Evolutionary conservation across 495 filamentous ascomycete species (phyloP).

Genomic region (Physcia stellaris): DNA sequence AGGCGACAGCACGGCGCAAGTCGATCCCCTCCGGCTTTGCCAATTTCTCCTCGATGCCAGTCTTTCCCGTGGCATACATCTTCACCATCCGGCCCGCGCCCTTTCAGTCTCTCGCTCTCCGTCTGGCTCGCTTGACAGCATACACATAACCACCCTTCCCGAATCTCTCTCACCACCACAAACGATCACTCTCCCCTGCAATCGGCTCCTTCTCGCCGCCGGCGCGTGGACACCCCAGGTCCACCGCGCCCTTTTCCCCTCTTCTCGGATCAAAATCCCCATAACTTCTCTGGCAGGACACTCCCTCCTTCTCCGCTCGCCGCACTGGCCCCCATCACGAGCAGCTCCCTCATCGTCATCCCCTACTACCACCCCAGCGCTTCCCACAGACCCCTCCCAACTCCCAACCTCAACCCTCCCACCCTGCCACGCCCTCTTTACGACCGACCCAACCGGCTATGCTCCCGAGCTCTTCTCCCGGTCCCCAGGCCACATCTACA

Average conservation of each 20-base stretch:
- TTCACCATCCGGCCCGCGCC: conserved; percentile 51
- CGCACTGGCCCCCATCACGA: conserved; percentile 36
- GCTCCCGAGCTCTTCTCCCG: conserved; percentile 64
- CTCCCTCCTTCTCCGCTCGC: conserved; percentile 51
- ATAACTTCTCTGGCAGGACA: conserved; percentile 56
- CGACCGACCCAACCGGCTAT: conserved; percentile 36
- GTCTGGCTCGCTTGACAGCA: conserved; percentile 31
- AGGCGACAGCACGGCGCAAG: conserved; percentile 50
- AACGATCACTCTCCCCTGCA: conserved; percentile 27
- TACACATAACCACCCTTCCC: conserved; percentile 27
- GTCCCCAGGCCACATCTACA: conserved; percentile 49
- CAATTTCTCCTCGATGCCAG: conserved; percentile 48
- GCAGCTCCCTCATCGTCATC: too few species aligned
- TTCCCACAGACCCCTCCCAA: too few species aligned
- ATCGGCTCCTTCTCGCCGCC: conserved; percentile 48
- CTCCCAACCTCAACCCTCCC: conserved; percentile 3
- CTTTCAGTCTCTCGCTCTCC: conserved; percentile 36
- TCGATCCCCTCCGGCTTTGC: conserved; percentile 50
- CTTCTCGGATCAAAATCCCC: conserved; percentile 32
- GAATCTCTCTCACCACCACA: too few species aligned
- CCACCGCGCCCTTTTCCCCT: conserved; percentile 49
- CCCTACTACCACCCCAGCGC: too few species aligned
- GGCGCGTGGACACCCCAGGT: conserved; percentile 57
- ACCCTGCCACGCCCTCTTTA: conserved; percentile 58
- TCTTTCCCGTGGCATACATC: conserved; percentile 41